Evolutionary conservation across 768 basidiomycete genomes (phyloP), one percentile per base, ranked within the genome.

Genomic region (Russula emetica): DNA sequence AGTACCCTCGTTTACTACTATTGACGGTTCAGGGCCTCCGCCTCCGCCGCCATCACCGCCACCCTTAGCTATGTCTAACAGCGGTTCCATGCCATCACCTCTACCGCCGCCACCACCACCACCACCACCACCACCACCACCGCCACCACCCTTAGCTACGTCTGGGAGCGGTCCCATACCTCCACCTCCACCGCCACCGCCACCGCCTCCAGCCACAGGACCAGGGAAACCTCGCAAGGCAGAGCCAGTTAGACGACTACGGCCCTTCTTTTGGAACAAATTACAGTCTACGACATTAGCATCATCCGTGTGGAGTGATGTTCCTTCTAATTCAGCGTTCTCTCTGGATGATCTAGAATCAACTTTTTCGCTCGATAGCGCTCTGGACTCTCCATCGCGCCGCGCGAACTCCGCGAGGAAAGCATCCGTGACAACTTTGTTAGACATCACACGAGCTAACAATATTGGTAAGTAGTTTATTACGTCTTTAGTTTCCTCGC

Each of bases 221-320:
- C 44, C 53, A 34, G 58, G 60, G 71, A 77, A 72, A 57, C 64
- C 70, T 26, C 80, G 76, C 65, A 66, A 71, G 9, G 67, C 70
- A 28, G 78, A 77, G 14, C 84, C 86, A n/a, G 69, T 73, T 2
- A 86, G 84, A 69, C 80, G 82, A 53, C 72, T 92, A 57, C 88
- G 89, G 73, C 90, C 94, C 2, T 94, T 97, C 77, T 93, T 93
- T 73, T 96, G 94, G 94, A 88, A 85, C 67, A 95, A 96, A 69
- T 66, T 94, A 5, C 75, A 79, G n/a, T 72, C 71, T 14, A 68
- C 77, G 8, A 71, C 75, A 6, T 68, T 80, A 5, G 65, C 68
- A 3, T 69, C 80, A 8, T 89, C 89, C 1, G 79, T 98, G 11
- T 98, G 92, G 92, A 79, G 77, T 56, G 86, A 90, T 32, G 64